Evolutionary conservation across 1,139 yeast species (phyloP).

Genomic region (Debaryomyces nepalensis): DNA sequence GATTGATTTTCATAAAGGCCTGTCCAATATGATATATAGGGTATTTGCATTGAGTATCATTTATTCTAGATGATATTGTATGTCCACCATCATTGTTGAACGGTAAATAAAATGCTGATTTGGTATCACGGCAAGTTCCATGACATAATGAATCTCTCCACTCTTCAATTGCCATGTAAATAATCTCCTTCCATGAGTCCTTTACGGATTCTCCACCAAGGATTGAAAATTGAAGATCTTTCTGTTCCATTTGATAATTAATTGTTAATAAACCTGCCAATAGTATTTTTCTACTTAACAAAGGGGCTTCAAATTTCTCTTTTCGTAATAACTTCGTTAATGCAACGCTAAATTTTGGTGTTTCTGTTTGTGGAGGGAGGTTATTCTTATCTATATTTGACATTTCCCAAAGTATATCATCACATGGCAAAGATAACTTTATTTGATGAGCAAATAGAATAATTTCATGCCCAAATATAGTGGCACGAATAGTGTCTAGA

Average conservation of each 20-base stretch:
- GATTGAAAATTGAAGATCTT: constrained; percentile 48
- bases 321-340: constrained; percentile 57
- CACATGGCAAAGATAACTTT: constrained; percentile 26
- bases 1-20: constrained; percentile 70
- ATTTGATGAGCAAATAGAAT: constrained; percentile 26
- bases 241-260: constrained; percentile 68
- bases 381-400: constrained; percentile 13
- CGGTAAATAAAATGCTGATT: constrained; percentile 6
- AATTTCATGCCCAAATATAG: constrained; percentile 26
- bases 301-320: constrained; percentile 47
- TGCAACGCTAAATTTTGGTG: constrained; percentile 48
- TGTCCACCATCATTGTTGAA: background rate
- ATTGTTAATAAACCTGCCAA: constrained; percentile 66
- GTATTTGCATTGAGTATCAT: constrained; percentile 33
- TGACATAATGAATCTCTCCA: constrained; percentile 18
- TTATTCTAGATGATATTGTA: constrained; percentile 17
- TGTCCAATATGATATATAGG: constrained; percentile 75
- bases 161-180: constrained; percentile 33
- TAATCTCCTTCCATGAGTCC: constrained; percentile 43
- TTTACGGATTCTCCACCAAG: constrained; percentile 14
- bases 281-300: constrained; percentile 62
- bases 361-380: constrained; percentile 14
- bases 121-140: constrained; percentile 12
- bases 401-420: constrained; percentile 25
- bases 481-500: constrained; percentile 26